Evolutionary conservation across 108 stramenopile species (phyloP), one percentile per base, ranked within the genome.

Genomic region (Cyclostephanos tholiformis): DNA sequence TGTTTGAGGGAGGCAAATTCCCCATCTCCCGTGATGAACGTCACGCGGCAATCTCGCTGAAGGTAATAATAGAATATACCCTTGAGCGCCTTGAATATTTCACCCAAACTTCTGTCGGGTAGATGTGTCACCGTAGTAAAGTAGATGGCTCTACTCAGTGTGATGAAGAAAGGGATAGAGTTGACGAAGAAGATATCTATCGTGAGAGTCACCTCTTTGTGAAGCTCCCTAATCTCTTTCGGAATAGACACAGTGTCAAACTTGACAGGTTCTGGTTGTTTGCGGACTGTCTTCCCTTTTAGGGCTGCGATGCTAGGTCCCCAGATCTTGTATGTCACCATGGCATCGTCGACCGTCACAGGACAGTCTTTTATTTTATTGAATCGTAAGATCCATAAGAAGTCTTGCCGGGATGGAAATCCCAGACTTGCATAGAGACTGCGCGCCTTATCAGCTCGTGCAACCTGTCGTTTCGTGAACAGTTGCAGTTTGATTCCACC

Each of bases 141-240:
- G n/a, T n/a, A n/a, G n/a, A n/a, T n/a, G n/a, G n/a, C n/a, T n/a
- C n/a, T n/a, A n/a, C n/a, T n/a, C n/a, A n/a, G n/a, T n/a, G n/a
- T n/a, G n/a, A n/a, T n/a, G n/a, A n/a, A n/a, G n/a, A n/a, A n/a
- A n/a, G n/a, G n/a, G n/a, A n/a, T n/a, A n/a, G n/a, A n/a, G n/a
- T n/a, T n/a, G n/a, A n/a, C n/a, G n/a, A n/a, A n/a, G n/a, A n/a
- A n/a, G n/a, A n/a, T n/a, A n/a, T n/a, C n/a, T n/a, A n/a, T n/a
- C n/a, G 53, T 9, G 2, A 55, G 10, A 1, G 53, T 48, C 23
- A 65, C 64, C 36, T 14, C 25, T 6, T 36, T 62, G n/a, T n/a
- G n/a, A n/a, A 39, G 2, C 2, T 20, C 62, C 1, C 36, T 71
- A 39, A 43, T 71, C 1, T 60, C 71, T 44, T 71, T 71, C 9